Evolutionary conservation across 2,329 filamentous ascomycete genomes (phyloP).

Genomic region (Aureobasidium uvarum): DNA sequence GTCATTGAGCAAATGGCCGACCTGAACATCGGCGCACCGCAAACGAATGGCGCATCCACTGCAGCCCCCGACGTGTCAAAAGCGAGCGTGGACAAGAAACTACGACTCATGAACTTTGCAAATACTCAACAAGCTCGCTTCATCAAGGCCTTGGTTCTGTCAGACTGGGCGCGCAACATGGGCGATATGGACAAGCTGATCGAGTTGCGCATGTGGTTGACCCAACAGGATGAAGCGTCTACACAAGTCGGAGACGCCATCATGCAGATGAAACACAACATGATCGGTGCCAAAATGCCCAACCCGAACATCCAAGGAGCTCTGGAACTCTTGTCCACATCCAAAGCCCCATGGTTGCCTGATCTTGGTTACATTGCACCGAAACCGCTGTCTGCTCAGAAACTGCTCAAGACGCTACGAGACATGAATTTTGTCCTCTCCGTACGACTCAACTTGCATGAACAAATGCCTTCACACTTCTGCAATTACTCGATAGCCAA

Average conservation of each 20-base stretch:
- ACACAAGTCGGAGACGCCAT: constrained; percentile 33
- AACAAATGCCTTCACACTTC: constrained; percentile 77
- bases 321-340: constrained; percentile 76
- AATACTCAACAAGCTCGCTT: constrained; percentile 80
- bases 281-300: constrained; percentile 71
- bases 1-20: constrained; percentile 69
- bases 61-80: constrained; percentile 56
- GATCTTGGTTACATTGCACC: constrained; percentile 77
- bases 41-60: constrained; percentile 43
- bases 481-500: constrained; percentile 73
- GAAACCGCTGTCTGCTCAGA: constrained; percentile 66
- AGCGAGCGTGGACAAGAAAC: constrained; percentile 74
- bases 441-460: constrained; percentile 78
- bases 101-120: constrained; percentile 70
- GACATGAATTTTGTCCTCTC: constrained; percentile 82
- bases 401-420: constrained; percentile 71
- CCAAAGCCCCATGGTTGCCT: constrained; percentile 73
- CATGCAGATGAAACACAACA: constrained; percentile 65
- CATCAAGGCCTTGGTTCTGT: constrained; percentile 87
- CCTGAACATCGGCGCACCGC: constrained; percentile 36
- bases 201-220: constrained; percentile 74
- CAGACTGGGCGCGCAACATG: constrained; percentile 82
- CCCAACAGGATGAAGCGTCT: constrained; percentile 44
- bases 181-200: constrained; percentile 82
- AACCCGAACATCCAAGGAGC: constrained; percentile 91